These are phyloP conservation scores for Ophiorrhiza pumila DNA, from an alignment of 257 asterid species.

Conservation along the genomic window DNA sequence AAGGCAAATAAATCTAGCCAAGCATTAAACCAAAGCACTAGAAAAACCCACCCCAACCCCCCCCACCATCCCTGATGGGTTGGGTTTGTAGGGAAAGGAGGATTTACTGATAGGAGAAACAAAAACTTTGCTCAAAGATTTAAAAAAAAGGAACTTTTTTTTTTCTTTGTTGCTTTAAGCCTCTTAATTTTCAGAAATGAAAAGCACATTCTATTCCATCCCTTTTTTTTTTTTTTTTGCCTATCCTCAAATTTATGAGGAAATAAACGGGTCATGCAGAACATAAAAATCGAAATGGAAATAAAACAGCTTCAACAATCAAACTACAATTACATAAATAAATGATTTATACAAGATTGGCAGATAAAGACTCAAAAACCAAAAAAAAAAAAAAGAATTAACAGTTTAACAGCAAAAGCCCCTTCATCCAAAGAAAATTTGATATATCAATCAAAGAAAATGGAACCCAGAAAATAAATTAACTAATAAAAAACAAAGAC, in stretches of 20 bases:
- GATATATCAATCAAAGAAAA: conserved; percentile 3
- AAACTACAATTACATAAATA: background rate
- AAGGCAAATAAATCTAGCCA: conserved; percentile 7
- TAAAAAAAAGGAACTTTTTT: background rate
- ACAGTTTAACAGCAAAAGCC: background rate
- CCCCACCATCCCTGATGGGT: background rate
- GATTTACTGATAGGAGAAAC: background rate
- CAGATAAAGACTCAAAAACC: background rate
- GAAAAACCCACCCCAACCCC: background rate
- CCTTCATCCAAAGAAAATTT: background rate
- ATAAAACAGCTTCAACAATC: background rate
- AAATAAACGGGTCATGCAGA: background rate
- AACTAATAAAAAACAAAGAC: background rate
- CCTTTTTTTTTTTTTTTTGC: background rate
- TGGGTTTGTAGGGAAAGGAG: background rate
- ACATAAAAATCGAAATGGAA: background rate
- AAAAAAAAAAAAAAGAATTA: background rate
- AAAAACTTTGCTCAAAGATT: background rate
- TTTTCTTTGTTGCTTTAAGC: background rate
- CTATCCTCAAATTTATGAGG: background rate
- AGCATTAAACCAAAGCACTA: conserved; percentile 1
- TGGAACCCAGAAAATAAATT: background rate
- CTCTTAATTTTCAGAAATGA: background rate
- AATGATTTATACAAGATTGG: background rate
- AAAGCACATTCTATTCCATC: background rate